phyloP scores from a whole-genome alignment of 1,284 basidiomycete genomes.

The Papiliotrema laurentii region DNA sequence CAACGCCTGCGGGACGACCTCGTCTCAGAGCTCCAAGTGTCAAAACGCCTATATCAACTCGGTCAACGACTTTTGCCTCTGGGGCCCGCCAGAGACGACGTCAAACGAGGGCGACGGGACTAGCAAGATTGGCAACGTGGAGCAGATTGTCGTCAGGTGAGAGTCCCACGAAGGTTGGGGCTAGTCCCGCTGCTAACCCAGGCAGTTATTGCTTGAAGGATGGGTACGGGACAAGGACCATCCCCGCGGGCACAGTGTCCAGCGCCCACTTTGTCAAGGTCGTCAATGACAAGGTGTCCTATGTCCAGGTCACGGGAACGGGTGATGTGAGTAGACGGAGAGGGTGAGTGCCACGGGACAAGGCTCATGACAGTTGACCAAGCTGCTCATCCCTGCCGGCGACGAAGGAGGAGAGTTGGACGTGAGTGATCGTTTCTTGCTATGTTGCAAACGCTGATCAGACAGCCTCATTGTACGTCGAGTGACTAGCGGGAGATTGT shows the following conservation, averaged over 20 bases:
- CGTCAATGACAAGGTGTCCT: conserved; percentile 41
- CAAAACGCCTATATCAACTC: conserved; percentile 52
- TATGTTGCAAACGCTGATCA: neutral
- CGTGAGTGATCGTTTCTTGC: conserved; percentile 14
- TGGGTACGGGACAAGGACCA: conserved; percentile 64
- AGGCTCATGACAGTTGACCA: conserved; percentile 32
- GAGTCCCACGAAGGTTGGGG: conserved; percentile 1
- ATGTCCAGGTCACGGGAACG: conserved; percentile 51
- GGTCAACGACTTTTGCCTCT: conserved; percentile 47
- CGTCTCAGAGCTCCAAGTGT: conserved; percentile 59
- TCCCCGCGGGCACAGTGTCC: conserved; percentile 67
- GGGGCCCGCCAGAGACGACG: conserved; percentile 36
- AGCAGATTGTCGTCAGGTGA: conserved; percentile 37
- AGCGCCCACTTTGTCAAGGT: conserved; percentile 68
- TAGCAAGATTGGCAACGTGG: conserved; percentile 41
- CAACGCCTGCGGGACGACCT: conserved; percentile 55
- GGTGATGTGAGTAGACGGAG: conserved; percentile 35
- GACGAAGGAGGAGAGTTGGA: conserved; percentile 52
- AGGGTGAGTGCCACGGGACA: too few species aligned
- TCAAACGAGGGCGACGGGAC: conserved; percentile 30
- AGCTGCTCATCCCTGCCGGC: conserved; percentile 47
- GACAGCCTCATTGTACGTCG: conserved; percentile 21
- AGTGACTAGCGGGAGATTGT: neutral
- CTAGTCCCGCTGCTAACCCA: neutral
- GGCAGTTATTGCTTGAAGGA: conserved; percentile 41